Evolutionary conservation across 345 rosid species (phyloP).

Genomic region (Turnera subulata): DNA sequence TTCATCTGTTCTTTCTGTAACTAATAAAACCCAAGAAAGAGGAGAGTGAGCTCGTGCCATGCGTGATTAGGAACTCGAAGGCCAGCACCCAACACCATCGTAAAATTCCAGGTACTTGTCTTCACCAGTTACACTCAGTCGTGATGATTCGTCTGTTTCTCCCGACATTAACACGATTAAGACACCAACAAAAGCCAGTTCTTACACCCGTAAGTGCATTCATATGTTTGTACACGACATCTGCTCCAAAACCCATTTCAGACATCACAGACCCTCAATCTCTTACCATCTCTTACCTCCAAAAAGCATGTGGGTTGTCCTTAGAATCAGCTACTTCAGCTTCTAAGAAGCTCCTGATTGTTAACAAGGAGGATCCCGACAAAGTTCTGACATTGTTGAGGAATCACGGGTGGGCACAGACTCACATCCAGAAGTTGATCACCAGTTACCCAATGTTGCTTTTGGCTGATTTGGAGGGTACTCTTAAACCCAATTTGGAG

Average conservation of each 20-base stretch:
- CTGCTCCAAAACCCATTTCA: not conserved
- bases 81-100: not conserved
- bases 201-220: not conserved
- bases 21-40: too few species aligned
- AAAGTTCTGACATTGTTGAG: conserved; percentile 6
- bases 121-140: not conserved
- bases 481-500: conserved; percentile 6
- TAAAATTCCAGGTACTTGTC: not conserved
- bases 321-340: conserved; percentile 13
- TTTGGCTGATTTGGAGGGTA: conserved; percentile 4
- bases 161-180: not conserved
- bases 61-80: too few species aligned
- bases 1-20: not conserved
- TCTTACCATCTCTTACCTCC: not conserved
- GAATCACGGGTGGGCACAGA: conserved; percentile 1
- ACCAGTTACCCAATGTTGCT: not conserved
- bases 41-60: too few species aligned
- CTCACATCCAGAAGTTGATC: conserved; percentile 6
- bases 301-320: conserved; percentile 8
- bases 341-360: conserved; percentile 15
- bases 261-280: not conserved
- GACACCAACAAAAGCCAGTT: not conserved
- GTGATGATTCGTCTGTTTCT: not conserved
- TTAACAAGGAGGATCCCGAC: not conserved
- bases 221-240: not conserved